These are phyloP conservation scores for Cytospora piceicola DNA, from an alignment of 2,329 filamentous ascomycete genomes.

Conservation along the genomic window DNA sequence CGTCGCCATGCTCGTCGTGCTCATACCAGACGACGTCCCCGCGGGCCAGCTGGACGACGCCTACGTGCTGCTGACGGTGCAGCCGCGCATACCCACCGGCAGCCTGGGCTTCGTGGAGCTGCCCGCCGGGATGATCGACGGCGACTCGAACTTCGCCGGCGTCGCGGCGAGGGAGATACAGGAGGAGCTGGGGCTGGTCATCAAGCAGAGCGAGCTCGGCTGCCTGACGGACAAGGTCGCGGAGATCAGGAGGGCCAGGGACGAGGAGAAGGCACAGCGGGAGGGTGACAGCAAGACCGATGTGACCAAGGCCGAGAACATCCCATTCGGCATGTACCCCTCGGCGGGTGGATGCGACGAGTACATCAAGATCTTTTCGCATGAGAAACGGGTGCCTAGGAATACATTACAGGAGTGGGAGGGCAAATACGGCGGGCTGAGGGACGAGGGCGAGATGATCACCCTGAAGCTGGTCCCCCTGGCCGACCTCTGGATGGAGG, in stretches of 20 bases:
- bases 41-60: constrained; percentile 48
- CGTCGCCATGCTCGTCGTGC: constrained; percentile 63
- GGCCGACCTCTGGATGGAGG: constrained; percentile 61
- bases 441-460: constrained; percentile 64
- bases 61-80: constrained; percentile 62
- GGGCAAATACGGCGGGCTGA: constrained; percentile 60
- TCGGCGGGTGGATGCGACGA: constrained; percentile 65
- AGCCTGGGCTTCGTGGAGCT: constrained; percentile 62
- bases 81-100: constrained; percentile 59
- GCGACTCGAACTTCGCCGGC: constrained; percentile 58
- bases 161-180: constrained; percentile 63
- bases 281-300: constrained; percentile 29
- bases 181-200: constrained; percentile 62
- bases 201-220: constrained; percentile 51
- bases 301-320: constrained; percentile 37
- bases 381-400: constrained; percentile 57
- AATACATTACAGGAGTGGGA: constrained; percentile 57
- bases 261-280: constrained; percentile 43
- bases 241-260: constrained; percentile 46
- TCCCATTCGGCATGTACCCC: constrained; percentile 58
- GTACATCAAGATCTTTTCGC: constrained; percentile 60
- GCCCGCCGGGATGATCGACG: constrained; percentile 67
- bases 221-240: constrained; percentile 49
- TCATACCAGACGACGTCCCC: constrained; percentile 55
- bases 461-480: constrained; percentile 62